Conservation (phyloP, 768 basidiomycete genomes). For the Macrolepiota fuliginosa region DNA sequence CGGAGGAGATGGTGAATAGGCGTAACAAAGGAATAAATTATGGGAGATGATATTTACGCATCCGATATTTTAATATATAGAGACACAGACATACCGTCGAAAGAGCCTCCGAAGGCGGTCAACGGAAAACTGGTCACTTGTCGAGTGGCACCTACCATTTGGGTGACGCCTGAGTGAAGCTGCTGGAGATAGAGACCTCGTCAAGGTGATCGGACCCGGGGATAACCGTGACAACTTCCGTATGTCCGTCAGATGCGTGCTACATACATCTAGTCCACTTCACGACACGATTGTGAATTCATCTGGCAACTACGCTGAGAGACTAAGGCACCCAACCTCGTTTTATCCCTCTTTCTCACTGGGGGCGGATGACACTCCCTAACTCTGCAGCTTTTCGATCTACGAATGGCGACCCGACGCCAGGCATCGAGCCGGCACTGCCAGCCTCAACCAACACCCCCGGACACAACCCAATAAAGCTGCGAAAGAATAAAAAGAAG, state of each 20-base stretch:
- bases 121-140: too few species aligned
- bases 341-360: too few species aligned
- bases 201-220: background rate
- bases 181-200: background rate
- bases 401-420: background rate
- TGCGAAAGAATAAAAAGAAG: slow-evolving; percentile 1
- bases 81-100: too few species aligned
- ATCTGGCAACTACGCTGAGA: too few species aligned
- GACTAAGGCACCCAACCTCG: too few species aligned
- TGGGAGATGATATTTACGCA: too few species aligned
- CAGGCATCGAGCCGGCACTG: background rate
- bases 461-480: background rate
- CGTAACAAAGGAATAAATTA: background rate
- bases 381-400: background rate
- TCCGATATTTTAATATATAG: too few species aligned
- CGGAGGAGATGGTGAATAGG: background rate
- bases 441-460: background rate
- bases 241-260: background rate
- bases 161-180: too few species aligned
- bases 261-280: too few species aligned
- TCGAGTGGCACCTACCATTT: too few species aligned
- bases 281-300: too few species aligned
- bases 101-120: too few species aligned
- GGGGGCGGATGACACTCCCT: background rate
- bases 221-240: background rate